Percentiles rank a stretch among this genome's conserved stretches.
Evolutionary conservation across 2,329 filamentous ascomycete genomes (phyloP).

Genomic region (Myriosclerotinia curreyana): DNA sequence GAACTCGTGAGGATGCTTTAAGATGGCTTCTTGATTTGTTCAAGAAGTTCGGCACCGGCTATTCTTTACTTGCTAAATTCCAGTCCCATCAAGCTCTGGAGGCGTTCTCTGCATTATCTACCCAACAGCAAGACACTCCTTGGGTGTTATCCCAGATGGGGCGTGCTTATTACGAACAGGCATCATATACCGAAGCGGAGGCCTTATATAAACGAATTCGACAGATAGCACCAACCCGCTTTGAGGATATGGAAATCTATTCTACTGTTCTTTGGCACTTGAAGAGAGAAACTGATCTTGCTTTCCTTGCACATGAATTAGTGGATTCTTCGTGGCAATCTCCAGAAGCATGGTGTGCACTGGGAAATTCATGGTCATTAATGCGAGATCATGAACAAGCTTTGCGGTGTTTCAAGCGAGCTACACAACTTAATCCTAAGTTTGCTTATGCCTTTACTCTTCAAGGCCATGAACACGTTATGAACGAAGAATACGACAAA

Average conservation of each 20-base stretch:
- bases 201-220: constrained; percentile 79
- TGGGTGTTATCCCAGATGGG: constrained; percentile 93
- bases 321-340: constrained; percentile 84
- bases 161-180: constrained; percentile 86
- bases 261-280: constrained; percentile 99
- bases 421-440: constrained; percentile 82
- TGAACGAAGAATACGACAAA: constrained; percentile 97
- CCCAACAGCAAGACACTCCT: constrained; percentile 79
- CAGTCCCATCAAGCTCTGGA: constrained; percentile 74
- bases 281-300: constrained; percentile 86
- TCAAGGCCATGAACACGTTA: constrained; percentile 92
- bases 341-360: constrained; percentile 91
- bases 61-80: constrained; percentile 74
- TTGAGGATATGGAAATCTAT: constrained; percentile 97
- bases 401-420: constrained; percentile 88
- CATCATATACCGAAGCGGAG: constrained; percentile 80
- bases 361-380: constrained; percentile 93
- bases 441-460: constrained; percentile 96
- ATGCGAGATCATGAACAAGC: constrained; percentile 93
- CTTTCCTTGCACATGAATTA: constrained; percentile 86
- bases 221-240: constrained; percentile 72
- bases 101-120: constrained; percentile 67
- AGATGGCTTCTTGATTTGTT: constrained; percentile 76
- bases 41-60: constrained; percentile 76
- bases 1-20: constrained; percentile 71